Percentiles rank a stretch among this genome's conserved stretches.
Evolutionary conservation across 495 filamentous ascomycete species (phyloP).

Genomic region (Penicillium samsonianum): DNA sequence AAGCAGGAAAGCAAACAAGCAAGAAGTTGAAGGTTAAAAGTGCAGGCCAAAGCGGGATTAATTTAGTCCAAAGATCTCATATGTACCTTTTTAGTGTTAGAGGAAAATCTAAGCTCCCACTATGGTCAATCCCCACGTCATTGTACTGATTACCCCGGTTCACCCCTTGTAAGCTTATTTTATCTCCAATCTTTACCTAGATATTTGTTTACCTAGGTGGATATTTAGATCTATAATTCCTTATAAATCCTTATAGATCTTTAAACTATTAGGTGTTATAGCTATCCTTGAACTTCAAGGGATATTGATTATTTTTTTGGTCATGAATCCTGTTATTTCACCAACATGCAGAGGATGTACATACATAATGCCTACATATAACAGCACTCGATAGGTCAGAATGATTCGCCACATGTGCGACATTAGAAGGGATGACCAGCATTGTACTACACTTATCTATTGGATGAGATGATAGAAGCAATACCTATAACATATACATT

Average conservation of each 20-base stretch:
- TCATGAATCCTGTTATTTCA: background rate
- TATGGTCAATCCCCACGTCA: background rate
- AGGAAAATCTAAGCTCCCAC: slow-evolving; percentile 3
- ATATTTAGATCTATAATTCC: no score
- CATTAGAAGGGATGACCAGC: background rate
- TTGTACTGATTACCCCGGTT: background rate
- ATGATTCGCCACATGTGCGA: background rate
- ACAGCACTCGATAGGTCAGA: background rate
- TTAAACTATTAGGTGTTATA: background rate
- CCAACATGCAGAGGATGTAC: background rate
- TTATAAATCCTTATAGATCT: background rate
- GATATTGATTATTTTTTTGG: no score
- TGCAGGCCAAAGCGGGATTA: slow-evolving; percentile 5
- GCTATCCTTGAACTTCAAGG: background rate
- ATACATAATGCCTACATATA: background rate
- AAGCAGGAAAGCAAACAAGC: background rate
- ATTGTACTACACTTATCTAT: background rate
- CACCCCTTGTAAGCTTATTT: background rate
- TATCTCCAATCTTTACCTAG: no score
- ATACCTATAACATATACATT: background rate
- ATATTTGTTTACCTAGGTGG: no score
- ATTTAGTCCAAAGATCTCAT: slow-evolving; percentile 5
- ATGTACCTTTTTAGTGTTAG: background rate
- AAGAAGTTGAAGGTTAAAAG: background rate
- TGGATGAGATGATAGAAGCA: background rate